Evolutionary conservation across 192 early-diverging fungal species (phyloP).

Genomic region (Coemansia sp.): DNA sequence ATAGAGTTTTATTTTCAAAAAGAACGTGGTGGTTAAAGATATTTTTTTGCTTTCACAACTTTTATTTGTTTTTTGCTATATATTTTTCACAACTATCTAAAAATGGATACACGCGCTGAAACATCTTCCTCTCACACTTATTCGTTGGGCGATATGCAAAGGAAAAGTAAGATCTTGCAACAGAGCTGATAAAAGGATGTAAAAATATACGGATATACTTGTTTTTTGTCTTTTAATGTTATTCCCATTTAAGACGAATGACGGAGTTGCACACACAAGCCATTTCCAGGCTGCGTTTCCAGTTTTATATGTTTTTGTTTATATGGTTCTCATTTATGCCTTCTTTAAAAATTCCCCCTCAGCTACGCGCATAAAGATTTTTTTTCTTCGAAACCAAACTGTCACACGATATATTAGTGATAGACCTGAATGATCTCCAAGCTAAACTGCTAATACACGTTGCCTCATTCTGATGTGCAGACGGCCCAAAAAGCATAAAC

Average conservation of each 20-base stretch:
- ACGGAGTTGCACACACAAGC: no score
- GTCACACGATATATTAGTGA: constrained; percentile 3
- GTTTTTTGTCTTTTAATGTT: no score
- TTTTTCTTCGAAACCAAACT: neutral
- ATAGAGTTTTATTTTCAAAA: neutral
- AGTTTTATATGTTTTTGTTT: no score
- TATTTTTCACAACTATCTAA: neutral
- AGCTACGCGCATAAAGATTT: neutral
- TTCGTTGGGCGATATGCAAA: neutral
- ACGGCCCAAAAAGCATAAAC: no score
- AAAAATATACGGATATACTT: neutral
- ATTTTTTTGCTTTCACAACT: neutral
- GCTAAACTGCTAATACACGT: no score
- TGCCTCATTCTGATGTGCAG: no score
- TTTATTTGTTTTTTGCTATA: constrained; percentile 7
- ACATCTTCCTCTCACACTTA: neutral
- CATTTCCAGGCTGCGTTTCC: no score
- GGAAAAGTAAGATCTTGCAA: neutral
- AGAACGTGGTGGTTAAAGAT: neutral
- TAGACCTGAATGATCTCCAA: neutral
- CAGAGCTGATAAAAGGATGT: neutral
- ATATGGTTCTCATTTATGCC: no score
- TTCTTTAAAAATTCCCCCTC: no score
- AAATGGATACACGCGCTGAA: neutral
- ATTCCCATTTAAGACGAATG: no score